Base-by-base conservation (phyloP, 805 yeast species). In the Wickerhamomyces tratensis region DNA sequence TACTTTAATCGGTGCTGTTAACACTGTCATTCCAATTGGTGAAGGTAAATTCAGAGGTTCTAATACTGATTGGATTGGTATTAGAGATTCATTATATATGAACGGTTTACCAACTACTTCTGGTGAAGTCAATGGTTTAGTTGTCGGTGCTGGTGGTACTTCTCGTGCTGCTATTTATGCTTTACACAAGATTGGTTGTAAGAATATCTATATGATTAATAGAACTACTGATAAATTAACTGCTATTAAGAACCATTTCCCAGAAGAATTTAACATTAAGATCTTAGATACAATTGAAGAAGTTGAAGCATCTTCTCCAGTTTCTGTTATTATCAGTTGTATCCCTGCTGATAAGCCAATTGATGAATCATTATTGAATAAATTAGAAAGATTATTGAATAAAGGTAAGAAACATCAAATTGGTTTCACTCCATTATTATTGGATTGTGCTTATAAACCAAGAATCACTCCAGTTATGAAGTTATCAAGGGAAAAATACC, bases 91-190 rank as follows among this genome's bases (percentile, higher is more conserved):
- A 3, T 77, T 88, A 51, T 57, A 65, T 15, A 63, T 72, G 46
- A 69, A 71, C 44, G 95, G 95, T 35, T 79, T 78, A 36, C 76
- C 80, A 36, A 62, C 63, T 36, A 54, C 57, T 44, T 41, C 29
- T 20, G 34, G 13, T 11, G 53, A 55, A 30, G 66, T 71, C 11
- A 65, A 72, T 44, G 97, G 96, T 31, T 65, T 89, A 45, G 83
- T 93, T 38, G 69, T 93, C 49, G 99, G 99, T 41, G 96, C 96
- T 20, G 99, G 99, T 36, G 99, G 99, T 37, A 89, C 99, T 26
- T 81, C 96, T 1, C 75, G 96, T 55, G 96, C 98, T 36, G 98
- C 97, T 0, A 77, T 86, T 13, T 88, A 76, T 60, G 97, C 98
- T 1, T 70, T 93, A 49, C 75, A 78, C 56, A 56, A 76, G 46